Conservation (phyloP, 1,284 basidiomycete genomes). For the Microstroma glucosiphilum region DNA sequence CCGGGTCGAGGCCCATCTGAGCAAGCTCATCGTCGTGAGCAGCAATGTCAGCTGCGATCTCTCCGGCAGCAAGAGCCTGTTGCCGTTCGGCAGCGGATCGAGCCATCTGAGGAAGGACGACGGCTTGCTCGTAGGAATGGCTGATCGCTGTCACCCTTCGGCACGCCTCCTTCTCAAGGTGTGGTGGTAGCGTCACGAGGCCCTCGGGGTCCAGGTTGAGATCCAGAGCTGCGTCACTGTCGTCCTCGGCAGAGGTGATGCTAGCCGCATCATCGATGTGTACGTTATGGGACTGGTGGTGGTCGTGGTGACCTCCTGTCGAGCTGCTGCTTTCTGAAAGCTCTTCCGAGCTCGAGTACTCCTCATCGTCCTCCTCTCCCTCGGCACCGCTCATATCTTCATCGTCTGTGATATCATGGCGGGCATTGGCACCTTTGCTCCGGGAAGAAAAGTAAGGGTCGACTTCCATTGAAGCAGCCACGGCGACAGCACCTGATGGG, state of each 20-base stretch:
- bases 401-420: constrained; percentile 9
- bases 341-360: not conserved
- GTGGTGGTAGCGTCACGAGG: constrained; percentile 41
- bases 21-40: constrained; percentile 46
- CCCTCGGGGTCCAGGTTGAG: constrained; percentile 43
- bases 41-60: constrained; percentile 34
- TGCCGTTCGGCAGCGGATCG: constrained; percentile 30
- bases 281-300: not conserved
- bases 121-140: constrained; percentile 33
- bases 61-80: constrained; percentile 31
- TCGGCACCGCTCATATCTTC: constrained; percentile 8
- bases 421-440: constrained; percentile 14
- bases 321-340: not conserved
- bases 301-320: not conserved
- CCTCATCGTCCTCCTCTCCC: constrained; percentile 4
- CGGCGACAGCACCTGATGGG: too few relatives aligned
- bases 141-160: constrained; percentile 37
- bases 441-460: constrained; percentile 1
- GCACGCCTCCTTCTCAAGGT: constrained; percentile 40
- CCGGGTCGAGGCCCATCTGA: constrained; percentile 45
- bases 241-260: constrained; percentile 11
- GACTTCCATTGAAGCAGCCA: too few relatives aligned
- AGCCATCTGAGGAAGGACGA: constrained; percentile 31
- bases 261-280: constrained; percentile 14
- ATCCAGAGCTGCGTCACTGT: constrained; percentile 11